Base-by-base conservation (phyloP, 257 asterid species). In the Penstemon newberryi region DNA sequence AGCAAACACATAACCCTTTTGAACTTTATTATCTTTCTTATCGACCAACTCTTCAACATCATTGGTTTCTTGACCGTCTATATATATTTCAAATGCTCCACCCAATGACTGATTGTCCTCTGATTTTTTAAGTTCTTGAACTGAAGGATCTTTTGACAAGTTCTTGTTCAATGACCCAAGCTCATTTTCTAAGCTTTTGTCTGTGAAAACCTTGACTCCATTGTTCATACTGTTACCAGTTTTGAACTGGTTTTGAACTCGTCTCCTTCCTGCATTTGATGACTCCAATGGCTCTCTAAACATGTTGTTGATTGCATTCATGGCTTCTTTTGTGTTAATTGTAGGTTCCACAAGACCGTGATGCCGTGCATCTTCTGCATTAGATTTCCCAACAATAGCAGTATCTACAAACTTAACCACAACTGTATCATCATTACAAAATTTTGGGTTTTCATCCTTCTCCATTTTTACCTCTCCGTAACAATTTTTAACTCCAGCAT, bases 341-440 rank as follows among this genome's bases (percentile, higher is more conserved):
- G 96, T 92, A 55, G 96, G 96, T 70, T 92, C 98, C 81, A 92
- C 87, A 37, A 92, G 90, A 65, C 97, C 96, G 54, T 90, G 95
- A 89, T 92, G 98, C 4, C 93, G 79, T 73, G 91, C 85, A 75
- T 92, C 91, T 83, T 92, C 95, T 51, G 86, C 76, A 15, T 67
- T 73, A 43, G 98, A 85, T 74, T 77, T 87, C 73, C 96, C 95
- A 69, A 79, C 84, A 67, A 91, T 65, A 54, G 92, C 95, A 75
- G 85, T 83, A 78, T 82, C 90, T 12, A 84, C 89, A 79, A 87
- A 86, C 75, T 81, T 92, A 43, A 54, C 86, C 67, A 89, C 84
- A 67, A 80, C 71, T 7, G 89, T 80, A 63, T 87, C 92, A 11
- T 85, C 91, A 43, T 77, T 66, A 39, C 67, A 49, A 50, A 54